These are phyloP conservation scores for Medicago truncatula DNA, from an alignment of 306 rosid species.

Conservation along the genomic window DNA sequence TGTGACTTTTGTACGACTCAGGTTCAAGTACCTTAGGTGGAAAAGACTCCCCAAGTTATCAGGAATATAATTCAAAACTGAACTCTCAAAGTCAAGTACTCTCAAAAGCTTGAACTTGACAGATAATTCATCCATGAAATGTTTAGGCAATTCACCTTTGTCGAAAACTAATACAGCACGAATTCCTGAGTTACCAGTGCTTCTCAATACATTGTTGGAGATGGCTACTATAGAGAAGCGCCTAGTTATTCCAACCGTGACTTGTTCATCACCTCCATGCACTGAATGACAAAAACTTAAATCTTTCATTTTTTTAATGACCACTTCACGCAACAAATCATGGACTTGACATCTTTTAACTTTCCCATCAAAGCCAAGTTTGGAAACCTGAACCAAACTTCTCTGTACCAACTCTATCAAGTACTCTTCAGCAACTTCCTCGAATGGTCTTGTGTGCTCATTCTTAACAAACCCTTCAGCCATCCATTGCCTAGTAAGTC, in stretches of 20 bases:
- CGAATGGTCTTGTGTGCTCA: slow-evolving; percentile 17
- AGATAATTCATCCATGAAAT: background rate
- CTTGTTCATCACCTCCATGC: slow-evolving; percentile 19
- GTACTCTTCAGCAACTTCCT: slow-evolving; percentile 35
- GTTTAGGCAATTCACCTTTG: background rate
- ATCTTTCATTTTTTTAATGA: slow-evolving; percentile 32
- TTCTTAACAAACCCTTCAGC: slow-evolving; percentile 40
- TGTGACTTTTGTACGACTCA: slow-evolving; percentile 24
- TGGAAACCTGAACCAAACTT: slow-evolving; percentile 38
- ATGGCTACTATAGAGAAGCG: background rate
- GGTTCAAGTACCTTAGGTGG: slow-evolving; percentile 35
- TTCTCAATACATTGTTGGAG: background rate
- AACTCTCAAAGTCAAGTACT: slow-evolving; percentile 18
- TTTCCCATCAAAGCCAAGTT: slow-evolving; percentile 24
- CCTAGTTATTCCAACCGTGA: slow-evolving; percentile 12
- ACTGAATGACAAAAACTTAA: slow-evolving; percentile 12
- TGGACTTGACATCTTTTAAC: slow-evolving; percentile 30
- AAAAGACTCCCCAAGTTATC: slow-evolving; percentile 22
- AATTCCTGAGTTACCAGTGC: background rate
- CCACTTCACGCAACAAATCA: slow-evolving; percentile 32
- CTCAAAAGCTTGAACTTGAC: slow-evolving; percentile 21
- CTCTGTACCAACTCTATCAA: slow-evolving; percentile 40
- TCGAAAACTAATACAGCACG: slow-evolving; percentile 2
- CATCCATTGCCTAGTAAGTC: slow-evolving; percentile 42
- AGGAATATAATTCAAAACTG: slow-evolving; percentile 23